Evolutionary conservation across 495 filamentous ascomycete genomes (phyloP).

Genomic region (Penicillium paxilli): DNA sequence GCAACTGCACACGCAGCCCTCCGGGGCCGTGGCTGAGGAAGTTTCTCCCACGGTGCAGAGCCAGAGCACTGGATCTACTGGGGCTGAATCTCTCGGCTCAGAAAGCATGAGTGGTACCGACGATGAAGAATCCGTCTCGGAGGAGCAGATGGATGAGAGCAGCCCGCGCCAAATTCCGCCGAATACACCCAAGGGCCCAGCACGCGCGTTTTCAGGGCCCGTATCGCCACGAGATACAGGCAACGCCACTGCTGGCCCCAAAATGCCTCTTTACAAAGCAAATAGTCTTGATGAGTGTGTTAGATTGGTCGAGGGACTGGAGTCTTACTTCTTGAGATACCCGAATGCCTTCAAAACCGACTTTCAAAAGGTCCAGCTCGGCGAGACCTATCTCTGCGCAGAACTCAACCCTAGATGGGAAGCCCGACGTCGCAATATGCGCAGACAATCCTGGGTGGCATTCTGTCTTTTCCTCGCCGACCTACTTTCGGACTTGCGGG

Average conservation of each 20-base stretch:
- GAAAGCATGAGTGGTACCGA: neutral
- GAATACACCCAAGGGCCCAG: neutral
- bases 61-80: too few relatives aligned
- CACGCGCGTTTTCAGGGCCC: neutral
- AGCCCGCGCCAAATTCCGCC: neutral
- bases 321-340: neutral
- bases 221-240: neutral
- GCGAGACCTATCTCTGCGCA: neutral
- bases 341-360: neutral
- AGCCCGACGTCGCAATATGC: neutral
- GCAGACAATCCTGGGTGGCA: neutral
- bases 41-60: neutral
- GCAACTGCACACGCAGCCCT: too few relatives aligned
- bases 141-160: neutral
- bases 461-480: constrained; percentile 9
- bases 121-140: neutral
- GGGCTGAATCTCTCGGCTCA: too few relatives aligned
- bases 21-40: too few relatives aligned
- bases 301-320: neutral
- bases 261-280: neutral
- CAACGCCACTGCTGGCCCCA: neutral
- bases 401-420: neutral
- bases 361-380: neutral
- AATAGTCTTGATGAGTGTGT: neutral
- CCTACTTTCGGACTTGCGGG: neutral